phyloP scores from a whole-genome alignment of 169 alveolate species.

The Eimeria praecox region DNA sequence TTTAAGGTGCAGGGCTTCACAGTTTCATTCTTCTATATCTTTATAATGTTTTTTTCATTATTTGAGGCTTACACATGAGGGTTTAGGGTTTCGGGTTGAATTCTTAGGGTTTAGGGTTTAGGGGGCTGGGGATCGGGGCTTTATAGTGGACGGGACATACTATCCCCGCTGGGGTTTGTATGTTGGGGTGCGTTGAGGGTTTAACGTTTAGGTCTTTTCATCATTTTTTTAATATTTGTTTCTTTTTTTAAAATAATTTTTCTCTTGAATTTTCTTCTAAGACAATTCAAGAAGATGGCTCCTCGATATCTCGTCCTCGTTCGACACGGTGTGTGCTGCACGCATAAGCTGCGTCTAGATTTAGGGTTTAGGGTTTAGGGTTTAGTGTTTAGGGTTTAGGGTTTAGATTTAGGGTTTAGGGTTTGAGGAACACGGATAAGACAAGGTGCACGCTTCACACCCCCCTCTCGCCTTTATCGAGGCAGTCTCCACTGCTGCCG shows the following conservation, averaged over 20 bases:
- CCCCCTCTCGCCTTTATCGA: no score
- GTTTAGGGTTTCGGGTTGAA: slow-evolving; percentile 27
- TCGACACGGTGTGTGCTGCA: not conserved
- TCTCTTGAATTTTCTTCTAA: not conserved
- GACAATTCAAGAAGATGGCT: not conserved
- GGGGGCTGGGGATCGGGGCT: not conserved
- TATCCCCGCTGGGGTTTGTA: slow-evolving; percentile 10
- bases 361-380: not conserved
- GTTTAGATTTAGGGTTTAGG: not conserved
- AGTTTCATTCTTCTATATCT: not conserved
- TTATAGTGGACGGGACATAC: not conserved
- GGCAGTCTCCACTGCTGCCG: no score
- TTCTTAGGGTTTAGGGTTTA: slow-evolving; percentile 2
- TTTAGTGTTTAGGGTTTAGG: not conserved
- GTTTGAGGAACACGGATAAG: not conserved
- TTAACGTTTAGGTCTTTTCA: not conserved
- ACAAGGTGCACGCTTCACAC: no score
- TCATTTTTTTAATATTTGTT: not conserved
- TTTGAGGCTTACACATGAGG: not conserved
- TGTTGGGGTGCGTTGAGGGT: slow-evolving; percentile 10
- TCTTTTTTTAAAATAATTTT: no score
- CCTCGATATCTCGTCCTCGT: not conserved
- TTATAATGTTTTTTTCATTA: not conserved
- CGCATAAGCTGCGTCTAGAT: no score
- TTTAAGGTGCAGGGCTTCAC: not conserved